Percentiles rank a stretch among this genome's conserved stretches.
Evolutionary conservation across 495 filamentous ascomycete genomes (phyloP).

Genomic region (Aspergillus homomorphus): DNA sequence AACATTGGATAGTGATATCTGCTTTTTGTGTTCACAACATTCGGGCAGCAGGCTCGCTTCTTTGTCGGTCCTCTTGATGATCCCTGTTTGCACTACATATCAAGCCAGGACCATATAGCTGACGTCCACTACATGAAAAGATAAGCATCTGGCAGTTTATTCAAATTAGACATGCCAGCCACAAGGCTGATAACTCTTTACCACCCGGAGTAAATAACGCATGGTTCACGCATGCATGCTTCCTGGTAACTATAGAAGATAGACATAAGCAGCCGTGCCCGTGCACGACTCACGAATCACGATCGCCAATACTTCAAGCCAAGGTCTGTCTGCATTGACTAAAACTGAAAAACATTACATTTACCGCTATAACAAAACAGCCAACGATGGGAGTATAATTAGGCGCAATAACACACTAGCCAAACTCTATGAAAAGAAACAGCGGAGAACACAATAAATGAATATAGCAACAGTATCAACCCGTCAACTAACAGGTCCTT

Average conservation of each 20-base stretch:
- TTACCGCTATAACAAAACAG: neutral
- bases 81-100: too few species aligned
- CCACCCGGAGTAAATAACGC: neutral
- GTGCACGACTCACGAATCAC: too few species aligned
- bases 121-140: too few species aligned
- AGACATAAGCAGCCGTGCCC: neutral
- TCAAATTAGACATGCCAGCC: too few species aligned
- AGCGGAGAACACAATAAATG: neutral
- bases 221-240: neutral
- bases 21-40: too few species aligned
- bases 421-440: conserved; percentile 7
- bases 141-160: too few species aligned
- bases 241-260: neutral
- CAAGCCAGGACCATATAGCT: too few species aligned
- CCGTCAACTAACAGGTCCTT: neutral
- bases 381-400: conserved; percentile 10
- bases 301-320: neutral
- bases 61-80: neutral
- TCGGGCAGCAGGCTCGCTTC: too few species aligned
- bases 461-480: conserved; percentile 2
- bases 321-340: neutral
- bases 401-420: conserved; percentile 4
- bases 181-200: neutral
- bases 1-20: too few species aligned
- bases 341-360: neutral